These are phyloP conservation scores for Phaseolus lunatus DNA, from an alignment of 306 rosid species.

Conservation along the genomic window DNA sequence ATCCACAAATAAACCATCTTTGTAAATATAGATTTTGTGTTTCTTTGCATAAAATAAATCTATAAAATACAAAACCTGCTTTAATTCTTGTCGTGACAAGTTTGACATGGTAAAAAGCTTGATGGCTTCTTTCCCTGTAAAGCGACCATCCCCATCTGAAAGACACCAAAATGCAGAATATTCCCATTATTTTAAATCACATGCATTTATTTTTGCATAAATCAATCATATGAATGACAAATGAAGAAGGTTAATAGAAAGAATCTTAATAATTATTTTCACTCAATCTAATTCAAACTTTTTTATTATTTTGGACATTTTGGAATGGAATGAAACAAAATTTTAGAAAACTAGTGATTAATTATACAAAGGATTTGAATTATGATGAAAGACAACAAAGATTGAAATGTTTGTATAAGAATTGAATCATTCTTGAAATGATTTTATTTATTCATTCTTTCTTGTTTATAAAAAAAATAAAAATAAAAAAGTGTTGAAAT, in stretches of 20 bases:
- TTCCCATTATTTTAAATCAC: background rate
- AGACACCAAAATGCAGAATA: constrained; percentile 17
- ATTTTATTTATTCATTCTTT: too few species aligned
- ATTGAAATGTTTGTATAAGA: constrained; percentile 11
- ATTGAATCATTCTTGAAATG: too few species aligned
- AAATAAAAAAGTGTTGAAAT: background rate
- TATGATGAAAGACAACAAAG: too few species aligned
- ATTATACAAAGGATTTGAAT: too few species aligned
- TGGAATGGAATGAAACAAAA: too few species aligned
- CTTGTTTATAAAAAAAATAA: background rate
- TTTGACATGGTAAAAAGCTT: constrained; percentile 76
- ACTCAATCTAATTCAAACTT: too few species aligned
- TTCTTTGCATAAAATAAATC: constrained; percentile 6
- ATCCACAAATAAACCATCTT: background rate
- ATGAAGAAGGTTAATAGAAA: background rate
- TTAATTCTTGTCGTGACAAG: constrained; percentile 81
- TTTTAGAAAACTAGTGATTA: too few species aligned
- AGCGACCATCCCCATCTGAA: constrained; percentile 92
- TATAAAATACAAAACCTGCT: constrained; percentile 64
- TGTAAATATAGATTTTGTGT: background rate
- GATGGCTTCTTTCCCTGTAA: constrained; percentile 84
- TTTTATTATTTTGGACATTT: too few species aligned
- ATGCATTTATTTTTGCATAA: background rate
- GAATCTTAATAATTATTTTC: too few species aligned
- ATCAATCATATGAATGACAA: background rate